Conservation (phyloP, 2,329 filamentous ascomycete genomes). For the Colletotrichum acutatum region DNA sequence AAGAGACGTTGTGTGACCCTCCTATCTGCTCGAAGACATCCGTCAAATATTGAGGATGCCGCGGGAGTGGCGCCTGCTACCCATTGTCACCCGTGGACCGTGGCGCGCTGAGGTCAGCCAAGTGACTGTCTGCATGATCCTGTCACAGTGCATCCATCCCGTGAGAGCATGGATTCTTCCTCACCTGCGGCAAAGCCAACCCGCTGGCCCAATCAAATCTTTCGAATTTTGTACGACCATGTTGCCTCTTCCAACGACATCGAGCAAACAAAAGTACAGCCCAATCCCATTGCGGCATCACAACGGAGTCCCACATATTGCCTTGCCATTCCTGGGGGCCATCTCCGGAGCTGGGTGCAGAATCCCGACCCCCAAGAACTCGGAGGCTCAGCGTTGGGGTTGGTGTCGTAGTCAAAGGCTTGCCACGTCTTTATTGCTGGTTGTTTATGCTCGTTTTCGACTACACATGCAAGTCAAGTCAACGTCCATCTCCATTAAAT, state of each 20-base stretch:
- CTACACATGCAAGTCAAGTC: background rate
- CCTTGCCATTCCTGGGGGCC: background rate
- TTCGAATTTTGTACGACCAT: background rate
- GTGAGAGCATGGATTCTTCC: too few relatives aligned
- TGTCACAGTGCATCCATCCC: background rate
- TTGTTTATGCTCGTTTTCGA: background rate
- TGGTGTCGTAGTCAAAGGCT: background rate
- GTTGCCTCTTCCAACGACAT: constrained; percentile 1
- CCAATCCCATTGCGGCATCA: background rate
- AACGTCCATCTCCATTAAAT: background rate
- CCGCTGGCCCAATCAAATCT: background rate
- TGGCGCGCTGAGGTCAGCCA: background rate
- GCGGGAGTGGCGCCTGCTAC: background rate
- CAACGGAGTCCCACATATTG: background rate
- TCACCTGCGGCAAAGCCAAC: background rate
- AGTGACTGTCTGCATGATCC: background rate
- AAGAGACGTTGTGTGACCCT: background rate
- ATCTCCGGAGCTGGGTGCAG: background rate
- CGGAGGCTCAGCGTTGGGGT: background rate
- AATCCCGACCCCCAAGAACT: too few relatives aligned
- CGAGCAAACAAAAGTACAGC: background rate
- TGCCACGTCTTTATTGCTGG: background rate
- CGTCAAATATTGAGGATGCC: background rate
- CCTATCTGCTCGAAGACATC: background rate
- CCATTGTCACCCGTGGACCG: background rate